Conservation (phyloP, 345 rosid species). For the Turnera subulata region DNA sequence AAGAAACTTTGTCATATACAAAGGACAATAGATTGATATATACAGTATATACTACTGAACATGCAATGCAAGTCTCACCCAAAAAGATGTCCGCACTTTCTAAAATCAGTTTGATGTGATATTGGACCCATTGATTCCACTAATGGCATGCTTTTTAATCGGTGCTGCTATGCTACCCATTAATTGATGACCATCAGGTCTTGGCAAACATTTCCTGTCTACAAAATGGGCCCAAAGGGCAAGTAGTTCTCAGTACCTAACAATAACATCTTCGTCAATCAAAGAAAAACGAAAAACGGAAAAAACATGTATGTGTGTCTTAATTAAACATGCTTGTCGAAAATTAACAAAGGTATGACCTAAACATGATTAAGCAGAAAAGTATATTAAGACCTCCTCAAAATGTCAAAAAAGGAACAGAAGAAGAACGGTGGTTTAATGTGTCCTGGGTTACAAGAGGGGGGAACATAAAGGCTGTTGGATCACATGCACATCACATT, state of each 20-base stretch:
- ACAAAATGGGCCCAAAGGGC: too few relatives aligned
- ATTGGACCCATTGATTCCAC: constrained; percentile 34
- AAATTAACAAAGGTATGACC: too few relatives aligned
- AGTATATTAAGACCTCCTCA: not conserved
- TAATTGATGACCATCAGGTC: too few relatives aligned
- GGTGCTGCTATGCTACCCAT: too few relatives aligned
- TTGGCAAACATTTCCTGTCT: too few relatives aligned
- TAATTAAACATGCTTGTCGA: too few relatives aligned
- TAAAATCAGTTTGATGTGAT: constrained; percentile 20
- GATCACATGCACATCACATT: constrained; percentile 75
- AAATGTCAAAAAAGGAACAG: constrained; percentile 40
- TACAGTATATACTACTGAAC: constrained; percentile 7
- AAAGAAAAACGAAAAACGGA: too few relatives aligned
- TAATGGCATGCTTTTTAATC: constrained; percentile 36
- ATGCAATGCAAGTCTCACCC: not conserved
- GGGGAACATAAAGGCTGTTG: constrained; percentile 81
- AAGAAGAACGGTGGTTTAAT: constrained; percentile 25
- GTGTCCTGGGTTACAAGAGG: constrained; percentile 20
- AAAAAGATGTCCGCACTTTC: constrained; percentile 6
- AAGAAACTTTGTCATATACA: constrained; percentile 19
- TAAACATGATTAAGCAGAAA: constrained; percentile 34
- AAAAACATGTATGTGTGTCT: too few relatives aligned
- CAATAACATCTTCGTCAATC: too few relatives aligned
- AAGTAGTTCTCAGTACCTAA: too few relatives aligned
- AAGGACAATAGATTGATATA: constrained; percentile 4